Evolutionary conservation across 345 rosid species (phyloP), one percentile per base, ranked within the genome.

Genomic region (Gossypium mustelinum): DNA sequence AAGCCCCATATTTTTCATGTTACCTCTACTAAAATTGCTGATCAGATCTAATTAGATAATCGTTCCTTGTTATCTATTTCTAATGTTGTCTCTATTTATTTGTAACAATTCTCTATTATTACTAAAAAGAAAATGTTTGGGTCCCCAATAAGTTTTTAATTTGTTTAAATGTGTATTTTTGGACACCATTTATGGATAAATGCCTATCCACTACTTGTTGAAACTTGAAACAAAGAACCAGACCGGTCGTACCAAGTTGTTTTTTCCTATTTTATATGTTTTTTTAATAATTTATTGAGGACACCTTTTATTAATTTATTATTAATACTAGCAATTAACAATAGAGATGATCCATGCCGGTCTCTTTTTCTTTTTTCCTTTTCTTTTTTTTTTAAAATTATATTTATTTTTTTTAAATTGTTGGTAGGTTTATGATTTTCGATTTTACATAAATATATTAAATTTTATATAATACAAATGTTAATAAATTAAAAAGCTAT

Each of bases 201-300:
- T 75, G 83, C 65, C 70, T 73, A 69, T 75, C 74, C 75, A 27
- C 48, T 27, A 48, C 67, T 43, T 70, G 54, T 58, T 22, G 34
- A 24, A 24, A 18, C 52, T 59, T 4, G 71, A 47, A 67, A 70
- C 48, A 34, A 70, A 12, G 24, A 51, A 24, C 44, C 64, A 73
- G 39, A 29, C 76, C 25, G 73, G 29, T 61, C 61, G 29, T 66
- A 44, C 34, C n/a, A 14, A 50, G 73, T 50, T 50, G 54, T 68
- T 24, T 24, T 50, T 25, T 25, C 14, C 9, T 24, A 12, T 11
- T 25, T 1, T 59, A 24, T 59, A 58, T 58, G 62, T 24, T 17
- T 22, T 58, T 24, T 0, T 0, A 1, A 8, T 29, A 17, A 45
- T 57, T 63, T 74, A 64, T 65, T 27, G 0, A 22, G 17, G 63